Base-by-base conservation (phyloP, 768 basidiomycete genomes). In the Piloderma croceum region DNA sequence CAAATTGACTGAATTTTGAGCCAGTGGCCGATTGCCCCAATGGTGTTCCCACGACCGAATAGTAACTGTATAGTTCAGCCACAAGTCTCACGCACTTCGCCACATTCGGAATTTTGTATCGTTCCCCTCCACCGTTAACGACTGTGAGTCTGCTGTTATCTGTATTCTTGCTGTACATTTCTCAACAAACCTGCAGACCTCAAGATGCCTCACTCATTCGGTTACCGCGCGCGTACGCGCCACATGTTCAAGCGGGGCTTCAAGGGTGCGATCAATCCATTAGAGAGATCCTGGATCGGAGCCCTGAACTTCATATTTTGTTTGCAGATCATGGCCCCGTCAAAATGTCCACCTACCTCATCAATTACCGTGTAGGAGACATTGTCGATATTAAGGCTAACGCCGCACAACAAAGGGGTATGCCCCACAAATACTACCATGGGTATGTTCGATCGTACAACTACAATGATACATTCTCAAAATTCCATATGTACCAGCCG, bases 331-430 rank as follows among this genome's bases (percentile, higher is more conserved):
- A 91, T 63, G 96, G 96, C 60, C 77, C 77, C 52, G 75, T 92
- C 47, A 87, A 87, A 64, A 46, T 97, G 60, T 92, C 94, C 49
- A 97, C 92, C 17, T 98, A 81, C 81, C 72, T 98, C 59, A 77
- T 84, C 68, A 81, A 81, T 72, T 99, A 86, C 81, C 80, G 80
- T 52, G 81, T 98, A 52, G 96, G 96, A 48, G 96, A 99, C 63
- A 96, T 98, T 55, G 96, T 99, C 56, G 96, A 99, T 72, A 98
- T 99, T 79, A 97, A 96, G 75, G 94, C 94, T 53, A 98, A 99
- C 61, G 80, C 93, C 45, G 90, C 96, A 32, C 89, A 96, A 69
- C 96, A 99, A 81, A 94, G 93, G 85, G 96, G 96, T 68, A 96
- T 98, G 91, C 93, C 93, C 65, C 94, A 97, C 77, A 97, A 97